Evolutionary conservation across 1,284 basidiomycete species (phyloP).

Genomic region (Fistulina hepatica): DNA sequence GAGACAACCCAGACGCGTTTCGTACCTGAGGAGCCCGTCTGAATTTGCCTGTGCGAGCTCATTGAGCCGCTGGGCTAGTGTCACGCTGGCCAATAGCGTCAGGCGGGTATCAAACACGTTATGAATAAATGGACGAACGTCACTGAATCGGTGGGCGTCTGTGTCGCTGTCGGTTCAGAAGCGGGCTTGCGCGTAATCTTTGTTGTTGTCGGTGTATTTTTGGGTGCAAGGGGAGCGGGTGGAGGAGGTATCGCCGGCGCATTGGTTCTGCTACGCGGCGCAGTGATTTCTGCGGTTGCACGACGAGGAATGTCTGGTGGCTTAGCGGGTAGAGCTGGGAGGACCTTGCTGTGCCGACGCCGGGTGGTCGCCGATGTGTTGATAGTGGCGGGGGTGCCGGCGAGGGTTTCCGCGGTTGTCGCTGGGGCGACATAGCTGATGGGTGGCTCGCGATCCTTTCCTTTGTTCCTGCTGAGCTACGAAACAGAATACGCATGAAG

Average conservation of each 20-base stretch:
- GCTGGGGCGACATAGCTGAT: slow-evolving; percentile 10
- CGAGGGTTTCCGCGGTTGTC: slow-evolving; percentile 7
- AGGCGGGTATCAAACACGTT: slow-evolving; percentile 9
- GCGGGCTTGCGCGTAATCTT: slow-evolving; percentile 16
- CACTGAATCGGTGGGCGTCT: slow-evolving; percentile 45
- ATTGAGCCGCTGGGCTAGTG: slow-evolving; percentile 63
- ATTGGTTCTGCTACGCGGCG: slow-evolving; percentile 3
- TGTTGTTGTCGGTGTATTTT: slow-evolving; percentile 11
- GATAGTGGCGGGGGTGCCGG: slow-evolving; percentile 1
- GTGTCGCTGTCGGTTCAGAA: slow-evolving; percentile 17
- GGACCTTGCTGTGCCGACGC: slow-evolving; percentile 1
- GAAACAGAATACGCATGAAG: slow-evolving; percentile 10
- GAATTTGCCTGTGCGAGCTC: slow-evolving; percentile 69
- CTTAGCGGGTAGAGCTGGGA: slow-evolving; percentile 10
- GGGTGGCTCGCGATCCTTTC: slow-evolving; percentile 12
- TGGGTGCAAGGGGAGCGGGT: slow-evolving; percentile 18
- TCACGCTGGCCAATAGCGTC: slow-evolving; percentile 34
- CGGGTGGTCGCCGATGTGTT: slow-evolving; percentile 1
- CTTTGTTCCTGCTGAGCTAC: slow-evolving; percentile 9
- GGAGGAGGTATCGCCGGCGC: slow-evolving; percentile 10
- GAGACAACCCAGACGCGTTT: slow-evolving; percentile 12
- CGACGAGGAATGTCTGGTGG: slow-evolving; percentile 13
- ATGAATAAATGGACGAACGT: slow-evolving; percentile 41
- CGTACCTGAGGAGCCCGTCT: slow-evolving; percentile 65
- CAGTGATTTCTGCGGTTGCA: slow-evolving; percentile 5